phyloP scores from a whole-genome alignment of 176 grass and related monocot genomes.

The Rhipidocladum racemiflorum region DNA sequence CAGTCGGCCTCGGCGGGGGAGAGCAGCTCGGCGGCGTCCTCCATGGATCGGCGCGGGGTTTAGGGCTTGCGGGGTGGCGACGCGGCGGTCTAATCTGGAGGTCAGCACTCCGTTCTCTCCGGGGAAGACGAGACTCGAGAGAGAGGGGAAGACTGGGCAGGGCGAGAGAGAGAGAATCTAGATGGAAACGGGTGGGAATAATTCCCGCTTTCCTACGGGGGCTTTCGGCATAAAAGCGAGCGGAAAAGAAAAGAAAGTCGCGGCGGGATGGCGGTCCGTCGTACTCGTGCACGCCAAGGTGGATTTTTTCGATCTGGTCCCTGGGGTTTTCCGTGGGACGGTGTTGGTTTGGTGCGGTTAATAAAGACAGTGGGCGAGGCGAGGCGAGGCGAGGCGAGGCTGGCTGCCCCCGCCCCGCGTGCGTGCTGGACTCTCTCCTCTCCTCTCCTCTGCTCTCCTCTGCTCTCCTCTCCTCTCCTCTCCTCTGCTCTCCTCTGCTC shows the following conservation, averaged over 20 bases:
- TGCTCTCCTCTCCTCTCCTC: no score
- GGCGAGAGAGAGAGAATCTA: background rate
- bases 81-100: background rate
- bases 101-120: background rate
- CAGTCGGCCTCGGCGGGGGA: background rate
- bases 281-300: no score
- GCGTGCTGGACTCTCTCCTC: no score
- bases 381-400: no score
- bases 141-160: background rate
- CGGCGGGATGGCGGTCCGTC: no score
- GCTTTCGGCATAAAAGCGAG: slow-evolving; percentile 3
- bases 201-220: background rate
- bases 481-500: no score
- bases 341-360: no score
- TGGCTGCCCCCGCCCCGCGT: no score
- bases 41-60: slow-evolving; percentile 34
- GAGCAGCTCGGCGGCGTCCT: background rate
- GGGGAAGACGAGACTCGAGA: background rate
- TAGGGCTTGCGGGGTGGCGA: background rate
- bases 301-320: no score
- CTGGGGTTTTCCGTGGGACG: no score
- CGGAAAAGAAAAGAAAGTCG: background rate
- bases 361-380: no score
- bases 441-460: no score
- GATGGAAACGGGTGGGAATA: background rate